Base-by-base conservation (phyloP, 257 asterid species). In the Asclepias syriaca region DNA sequence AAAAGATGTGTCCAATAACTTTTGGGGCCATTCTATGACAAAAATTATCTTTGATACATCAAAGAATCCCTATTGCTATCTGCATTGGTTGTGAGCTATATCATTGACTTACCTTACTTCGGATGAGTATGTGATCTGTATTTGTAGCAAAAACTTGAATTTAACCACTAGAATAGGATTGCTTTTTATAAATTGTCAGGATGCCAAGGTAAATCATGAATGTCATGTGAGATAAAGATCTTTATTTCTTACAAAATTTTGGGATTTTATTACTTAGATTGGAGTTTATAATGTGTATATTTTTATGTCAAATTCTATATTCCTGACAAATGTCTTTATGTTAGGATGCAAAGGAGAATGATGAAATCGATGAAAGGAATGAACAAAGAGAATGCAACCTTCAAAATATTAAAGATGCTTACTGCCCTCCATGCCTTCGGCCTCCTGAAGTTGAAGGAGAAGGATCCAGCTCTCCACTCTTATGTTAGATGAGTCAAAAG, bases 281-380 rank as follows among this genome's bases (percentile, higher is more conserved):
- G 71, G 63, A 43, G 71, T 10, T 66, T 9, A 19, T 6, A n/a
- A 15, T 40, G n/a, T 6, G 2, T 2, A 37, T 29, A 15, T 14
- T 5, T 24, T 24, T 15, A 0, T 37, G 43, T 64, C 8, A 1
- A 34, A 37, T 7, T 8, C 37, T 13, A 64, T 16, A 16, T 61
- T 32, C 67, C 60, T 16, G 8, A 18, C 27, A 54, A 40, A 46
- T 14, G 39, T 37, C 29, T n/a, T 43, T 4, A 54, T 66, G 60
- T 73, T 87, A 91, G 98, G 98, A 94, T 64, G 98, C 98, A 0
- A 76, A 80, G 84, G 90, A 81, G 32, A 87, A 87, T 71, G 98
- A 94, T 70, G 96, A 94, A 40, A 80, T 77, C 22, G 96, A 94
- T 70, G 87, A 84, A 53, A 83, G 80, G 73, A 84, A 84, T 13